phyloP scores from a whole-genome alignment of 306 rosid genomes.

The Trifolium repens region DNA sequence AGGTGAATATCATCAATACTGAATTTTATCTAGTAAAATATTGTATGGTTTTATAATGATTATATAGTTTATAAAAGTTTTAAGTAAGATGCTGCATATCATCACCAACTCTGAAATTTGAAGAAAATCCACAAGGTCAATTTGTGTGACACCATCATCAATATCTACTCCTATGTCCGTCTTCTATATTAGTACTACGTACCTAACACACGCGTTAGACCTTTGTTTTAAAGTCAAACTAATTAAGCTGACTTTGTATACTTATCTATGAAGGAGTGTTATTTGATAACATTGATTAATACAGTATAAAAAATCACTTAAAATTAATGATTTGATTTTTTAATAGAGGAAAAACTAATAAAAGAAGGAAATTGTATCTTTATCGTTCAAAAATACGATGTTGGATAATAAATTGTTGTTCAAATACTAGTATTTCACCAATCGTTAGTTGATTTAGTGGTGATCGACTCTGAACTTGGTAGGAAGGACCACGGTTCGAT shows the following conservation, averaged over 20 bases:
- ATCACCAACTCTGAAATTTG: constrained; percentile 55
- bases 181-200: neutral
- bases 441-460: no score
- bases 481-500: no score
- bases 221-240: constrained; percentile 52
- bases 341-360: no score
- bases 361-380: no score
- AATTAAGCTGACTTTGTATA: constrained; percentile 36
- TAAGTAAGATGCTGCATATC: constrained; percentile 31
- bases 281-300: neutral
- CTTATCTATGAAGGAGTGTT: neutral
- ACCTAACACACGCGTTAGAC: constrained; percentile 73
- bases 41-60: constrained; percentile 44
- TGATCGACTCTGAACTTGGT: no score
- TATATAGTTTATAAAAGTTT: constrained; percentile 26
- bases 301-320: no score
- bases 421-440: no score
- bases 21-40: no score
- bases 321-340: no score
- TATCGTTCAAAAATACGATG: no score
- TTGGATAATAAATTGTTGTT: no score
- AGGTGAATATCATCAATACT: no score
- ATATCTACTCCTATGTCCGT: constrained; percentile 43
- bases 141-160: constrained; percentile 66
- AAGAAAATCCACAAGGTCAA: constrained; percentile 67